A percentile compares a stretch with the other conserved stretches of the same genome.
These are phyloP conservation scores for Tilletiaria anomala DNA, from an alignment of 1,284 basidiomycete genomes.

Conservation along the genomic window DNA sequence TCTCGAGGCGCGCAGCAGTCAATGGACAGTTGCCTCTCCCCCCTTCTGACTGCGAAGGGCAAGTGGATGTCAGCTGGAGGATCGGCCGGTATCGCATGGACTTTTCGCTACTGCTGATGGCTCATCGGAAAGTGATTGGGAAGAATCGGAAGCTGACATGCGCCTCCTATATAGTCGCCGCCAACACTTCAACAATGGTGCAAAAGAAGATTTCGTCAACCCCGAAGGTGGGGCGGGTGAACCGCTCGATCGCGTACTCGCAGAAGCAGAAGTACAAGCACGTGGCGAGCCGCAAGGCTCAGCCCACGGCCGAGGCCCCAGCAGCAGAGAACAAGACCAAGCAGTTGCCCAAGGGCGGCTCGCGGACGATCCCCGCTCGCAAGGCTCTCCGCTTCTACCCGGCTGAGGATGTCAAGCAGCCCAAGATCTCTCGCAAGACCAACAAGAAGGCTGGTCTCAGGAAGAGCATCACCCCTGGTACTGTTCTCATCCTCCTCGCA, in stretches of 20 bases:
- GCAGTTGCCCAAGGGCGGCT: conserved; percentile 74
- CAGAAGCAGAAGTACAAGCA: conserved; percentile 58
- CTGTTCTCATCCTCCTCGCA: conserved; percentile 89
- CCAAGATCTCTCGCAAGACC: conserved; percentile 82
- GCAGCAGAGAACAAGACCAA: conserved; percentile 55
- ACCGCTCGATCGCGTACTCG: conserved; percentile 59
- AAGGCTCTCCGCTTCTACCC: conserved; percentile 96
- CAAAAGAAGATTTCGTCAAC: no score
- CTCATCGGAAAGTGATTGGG: no score
- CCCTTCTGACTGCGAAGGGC: no score
- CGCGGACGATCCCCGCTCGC: conserved; percentile 63
- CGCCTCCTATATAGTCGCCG: no score
- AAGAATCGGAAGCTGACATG: no score
- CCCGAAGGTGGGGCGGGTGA: conserved; percentile 2
- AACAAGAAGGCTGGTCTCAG: conserved; percentile 58
- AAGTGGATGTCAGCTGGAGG: no score
- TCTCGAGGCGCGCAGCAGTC: no score
- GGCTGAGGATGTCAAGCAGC: conserved; percentile 74
- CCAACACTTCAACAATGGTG: no score
- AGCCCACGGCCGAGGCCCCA: conserved; percentile 49
- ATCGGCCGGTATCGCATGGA: no score
- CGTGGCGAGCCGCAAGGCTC: conserved; percentile 68
- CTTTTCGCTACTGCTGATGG: no score
- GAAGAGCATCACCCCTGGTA: conserved; percentile 78
- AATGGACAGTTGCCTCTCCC: no score